Evolutionary conservation across 2,329 filamentous ascomycete genomes (phyloP).

Genomic region (Fusarium sp.): DNA sequence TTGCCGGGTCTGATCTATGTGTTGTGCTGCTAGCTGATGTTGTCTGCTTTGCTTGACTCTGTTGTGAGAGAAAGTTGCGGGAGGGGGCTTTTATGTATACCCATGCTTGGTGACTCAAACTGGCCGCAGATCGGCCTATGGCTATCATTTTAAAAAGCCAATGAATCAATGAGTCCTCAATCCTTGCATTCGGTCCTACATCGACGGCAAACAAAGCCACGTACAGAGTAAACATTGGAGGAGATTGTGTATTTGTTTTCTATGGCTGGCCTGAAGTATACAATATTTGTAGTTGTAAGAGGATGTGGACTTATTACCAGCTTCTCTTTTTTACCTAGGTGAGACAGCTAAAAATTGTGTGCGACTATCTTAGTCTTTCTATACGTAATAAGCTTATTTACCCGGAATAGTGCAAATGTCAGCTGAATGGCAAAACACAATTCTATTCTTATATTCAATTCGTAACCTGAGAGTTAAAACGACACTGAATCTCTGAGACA

Average conservation of each 20-base stretch:
- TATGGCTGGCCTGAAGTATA: neutral
- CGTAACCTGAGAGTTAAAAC: neutral
- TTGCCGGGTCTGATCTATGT: neutral
- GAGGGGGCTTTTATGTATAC: neutral
- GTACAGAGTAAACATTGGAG: neutral
- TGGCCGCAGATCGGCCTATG: neutral
- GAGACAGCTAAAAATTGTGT: neutral
- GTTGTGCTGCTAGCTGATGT: neutral
- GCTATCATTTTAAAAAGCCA: neutral
- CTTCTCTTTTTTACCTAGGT: neutral
- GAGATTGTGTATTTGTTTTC: neutral
- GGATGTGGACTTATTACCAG: neutral
- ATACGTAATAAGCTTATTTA: neutral
- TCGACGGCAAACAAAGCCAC: neutral
- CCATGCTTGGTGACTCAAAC: conserved; percentile 1
- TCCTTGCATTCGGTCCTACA: neutral
- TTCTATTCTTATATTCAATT: neutral
- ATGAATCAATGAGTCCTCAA: neutral
- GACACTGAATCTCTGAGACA: neutral
- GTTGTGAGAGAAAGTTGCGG: neutral
- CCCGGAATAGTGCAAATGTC: neutral
- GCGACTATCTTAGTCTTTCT: neutral
- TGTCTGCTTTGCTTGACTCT: neutral
- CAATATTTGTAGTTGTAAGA: neutral
- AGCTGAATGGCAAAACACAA: neutral